phyloP scores from a whole-genome alignment of 2,329 filamentous ascomycete genomes.

The Exophiala dermatitidis region DNA sequence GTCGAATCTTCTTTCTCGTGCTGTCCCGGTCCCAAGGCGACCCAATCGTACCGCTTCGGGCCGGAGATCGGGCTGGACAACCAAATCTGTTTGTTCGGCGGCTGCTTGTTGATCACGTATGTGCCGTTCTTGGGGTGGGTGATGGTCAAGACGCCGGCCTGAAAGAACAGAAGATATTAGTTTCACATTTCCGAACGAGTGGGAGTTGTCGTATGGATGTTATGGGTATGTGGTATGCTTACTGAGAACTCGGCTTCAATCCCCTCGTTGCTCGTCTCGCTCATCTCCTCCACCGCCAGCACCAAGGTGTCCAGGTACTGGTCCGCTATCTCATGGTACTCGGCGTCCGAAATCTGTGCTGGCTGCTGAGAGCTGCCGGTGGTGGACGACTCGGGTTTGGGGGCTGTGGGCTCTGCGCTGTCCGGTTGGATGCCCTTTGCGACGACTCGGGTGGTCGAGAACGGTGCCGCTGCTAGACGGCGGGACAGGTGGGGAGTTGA shows the following conservation, averaged over 20 bases:
- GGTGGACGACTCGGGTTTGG: conserved; percentile 37
- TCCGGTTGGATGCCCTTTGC: conserved; percentile 54
- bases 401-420: conserved; percentile 46
- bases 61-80: conserved; percentile 84
- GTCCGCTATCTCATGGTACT: conserved; percentile 75
- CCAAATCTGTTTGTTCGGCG: conserved; percentile 96
- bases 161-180: neutral
- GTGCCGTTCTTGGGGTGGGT: conserved; percentile 60
- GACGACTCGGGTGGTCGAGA: conserved; percentile 7
- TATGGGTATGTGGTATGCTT: conserved; percentile 30
- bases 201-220: neutral
- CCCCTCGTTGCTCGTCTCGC: conserved; percentile 60
- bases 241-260: conserved; percentile 88
- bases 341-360: conserved; percentile 57
- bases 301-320: conserved; percentile 59
- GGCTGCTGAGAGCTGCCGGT: conserved; percentile 41
- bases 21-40: conserved; percentile 63
- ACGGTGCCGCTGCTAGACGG: neutral
- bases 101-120: conserved; percentile 97
- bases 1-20: conserved; percentile 71
- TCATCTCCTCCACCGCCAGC: conserved; percentile 59
- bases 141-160: conserved; percentile 83
- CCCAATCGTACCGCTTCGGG: conserved; percentile 91
- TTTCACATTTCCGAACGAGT: neutral
- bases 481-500: neutral